Percentiles rank a stretch among this genome's conserved stretches.
These are phyloP conservation scores for Xylaria sp. DNA, from an alignment of 2,329 filamentous ascomycete genomes.

Conservation along the genomic window DNA sequence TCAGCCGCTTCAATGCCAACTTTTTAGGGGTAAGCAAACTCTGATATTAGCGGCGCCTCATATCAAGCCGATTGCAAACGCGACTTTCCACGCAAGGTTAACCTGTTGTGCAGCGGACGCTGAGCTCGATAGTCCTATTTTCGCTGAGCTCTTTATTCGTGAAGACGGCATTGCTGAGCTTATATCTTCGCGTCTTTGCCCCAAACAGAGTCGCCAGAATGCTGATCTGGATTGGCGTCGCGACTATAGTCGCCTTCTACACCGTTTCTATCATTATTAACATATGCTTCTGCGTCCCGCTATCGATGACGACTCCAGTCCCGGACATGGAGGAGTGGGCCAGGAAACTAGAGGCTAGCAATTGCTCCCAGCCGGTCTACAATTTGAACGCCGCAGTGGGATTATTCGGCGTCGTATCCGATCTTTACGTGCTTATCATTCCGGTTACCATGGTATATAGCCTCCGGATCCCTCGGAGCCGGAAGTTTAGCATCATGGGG, in stretches of 20 bases:
- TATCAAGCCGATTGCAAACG: background rate
- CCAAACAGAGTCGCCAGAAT: conserved; percentile 31
- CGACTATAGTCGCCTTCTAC: conserved; percentile 37
- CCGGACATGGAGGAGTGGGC: conserved; percentile 28
- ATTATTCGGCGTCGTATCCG: conserved; percentile 38
- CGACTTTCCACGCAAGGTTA: background rate
- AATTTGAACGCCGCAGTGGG: conserved; percentile 35
- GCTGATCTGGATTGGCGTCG: conserved; percentile 38
- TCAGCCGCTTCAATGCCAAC: conserved; percentile 30
- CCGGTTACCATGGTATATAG: conserved; percentile 37
- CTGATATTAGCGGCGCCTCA: background rate
- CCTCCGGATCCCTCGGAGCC: conserved; percentile 31
- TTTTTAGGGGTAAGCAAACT: conserved; percentile 37
- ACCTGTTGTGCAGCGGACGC: conserved; percentile 27
- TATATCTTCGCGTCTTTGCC: conserved; percentile 42
- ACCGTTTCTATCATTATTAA: conserved; percentile 32
- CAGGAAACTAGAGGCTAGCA: conserved; percentile 32
- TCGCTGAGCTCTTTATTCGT: conserved; percentile 37
- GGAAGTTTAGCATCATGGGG: conserved; percentile 37
- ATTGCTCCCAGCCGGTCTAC: conserved; percentile 37
- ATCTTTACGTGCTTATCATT: conserved; percentile 42
- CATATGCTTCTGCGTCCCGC: conserved; percentile 34
- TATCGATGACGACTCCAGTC: conserved; percentile 23
- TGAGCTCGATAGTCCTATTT: conserved; percentile 36
- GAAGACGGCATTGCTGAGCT: conserved; percentile 37